Base-by-base conservation (phyloP, 306 rosid genomes). In the Leucaena leucocephala region DNA sequence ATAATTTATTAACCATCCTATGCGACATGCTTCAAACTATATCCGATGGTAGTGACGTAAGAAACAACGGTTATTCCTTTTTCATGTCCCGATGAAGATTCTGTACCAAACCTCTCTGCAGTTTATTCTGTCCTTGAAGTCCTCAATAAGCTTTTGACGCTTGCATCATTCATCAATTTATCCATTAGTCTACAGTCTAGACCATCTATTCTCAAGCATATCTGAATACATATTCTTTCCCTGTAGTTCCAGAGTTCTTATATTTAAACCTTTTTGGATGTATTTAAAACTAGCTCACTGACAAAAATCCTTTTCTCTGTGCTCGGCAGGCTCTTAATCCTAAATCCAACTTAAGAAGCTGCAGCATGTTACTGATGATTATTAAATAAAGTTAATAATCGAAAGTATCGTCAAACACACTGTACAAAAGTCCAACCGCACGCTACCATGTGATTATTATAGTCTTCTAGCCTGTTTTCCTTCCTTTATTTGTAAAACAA, bases 261-360 rank as follows among this genome's bases (percentile, higher is more conserved):
- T n/a, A n/a, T n/a, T n/a, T n/a, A n/a, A n/a, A n/a, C n/a, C n/a
- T n/a, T n/a, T n/a, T n/a, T n/a, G n/a, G n/a, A n/a, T n/a, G n/a
- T 46, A 6, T 40, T 33, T 21, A 14, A 78, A 36, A 46, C 52
- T 72, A 16, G 48, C 52, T 76, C 74, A 34, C 68, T 70, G 80
- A 78, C 39, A 33, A 40, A 42, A 40, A 69, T 43, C 3, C 15
- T 43, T 44, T 71, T 38, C 50, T 79, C 50, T 74, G 19, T 38
- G 35, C 34, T 38, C 70, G 70, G 79, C 89, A 89, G 91, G 87
- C 68, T 81, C 80, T 79, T 71, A 54, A 82, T 74, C 71, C 75
- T 22, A 42, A 69, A 62, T 62, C 54, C 55, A 74, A 67, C 64
- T 42, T 13, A 72, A 78, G 75, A 77, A 61, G 59, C 45, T 4